A percentile compares a stretch with the other conserved stretches of the same genome.
Evolutionary conservation across 2,329 filamentous ascomycete species (phyloP).

Genomic region (Aspergillus sp.): DNA sequence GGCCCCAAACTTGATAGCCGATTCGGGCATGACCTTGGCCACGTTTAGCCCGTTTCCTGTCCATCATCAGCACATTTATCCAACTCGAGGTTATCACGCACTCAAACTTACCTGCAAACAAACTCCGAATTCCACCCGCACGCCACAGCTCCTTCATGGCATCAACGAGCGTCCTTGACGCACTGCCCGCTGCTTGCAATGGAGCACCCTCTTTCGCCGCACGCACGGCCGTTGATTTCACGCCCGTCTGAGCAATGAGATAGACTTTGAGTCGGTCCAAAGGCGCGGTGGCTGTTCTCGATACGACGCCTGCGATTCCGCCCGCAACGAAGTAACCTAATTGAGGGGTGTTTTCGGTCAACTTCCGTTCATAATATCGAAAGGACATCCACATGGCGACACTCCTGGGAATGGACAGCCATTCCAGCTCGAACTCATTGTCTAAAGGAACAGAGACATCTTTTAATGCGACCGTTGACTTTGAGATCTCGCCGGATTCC

Average conservation of each 20-base stretch:
- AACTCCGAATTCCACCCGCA: constrained; percentile 75
- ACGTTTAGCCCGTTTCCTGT: constrained; percentile 93
- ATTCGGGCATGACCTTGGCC: constrained; percentile 97
- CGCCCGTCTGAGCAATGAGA: constrained; percentile 80
- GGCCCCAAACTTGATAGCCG: constrained; percentile 94
- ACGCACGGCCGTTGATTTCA: constrained; percentile 51
- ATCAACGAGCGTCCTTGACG: constrained; percentile 61
- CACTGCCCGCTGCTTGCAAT: constrained; percentile 57
- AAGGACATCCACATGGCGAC: constrained; percentile 40
- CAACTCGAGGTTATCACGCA: background rate
- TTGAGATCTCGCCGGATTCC: constrained; percentile 21
- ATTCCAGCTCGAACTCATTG: constrained; percentile 35
- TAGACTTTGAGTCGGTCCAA: constrained; percentile 97
- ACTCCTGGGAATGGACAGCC: constrained; percentile 34
- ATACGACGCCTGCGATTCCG: constrained; percentile 88
- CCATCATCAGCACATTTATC: constrained; percentile 13
- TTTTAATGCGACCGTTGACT: constrained; percentile 19
- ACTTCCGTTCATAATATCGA: constrained; percentile 40
- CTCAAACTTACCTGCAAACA: constrained; percentile 75
- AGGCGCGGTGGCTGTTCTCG: constrained; percentile 88
- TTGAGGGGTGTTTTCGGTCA: constrained; percentile 41
- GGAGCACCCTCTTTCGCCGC: constrained; percentile 66
- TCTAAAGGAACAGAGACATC: constrained; percentile 25
- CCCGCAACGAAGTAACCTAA: constrained; percentile 95
- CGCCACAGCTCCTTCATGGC: constrained; percentile 75